Base-by-base conservation (phyloP, 768 basidiomycete species). In the Psilocybe subaeruginosa region DNA sequence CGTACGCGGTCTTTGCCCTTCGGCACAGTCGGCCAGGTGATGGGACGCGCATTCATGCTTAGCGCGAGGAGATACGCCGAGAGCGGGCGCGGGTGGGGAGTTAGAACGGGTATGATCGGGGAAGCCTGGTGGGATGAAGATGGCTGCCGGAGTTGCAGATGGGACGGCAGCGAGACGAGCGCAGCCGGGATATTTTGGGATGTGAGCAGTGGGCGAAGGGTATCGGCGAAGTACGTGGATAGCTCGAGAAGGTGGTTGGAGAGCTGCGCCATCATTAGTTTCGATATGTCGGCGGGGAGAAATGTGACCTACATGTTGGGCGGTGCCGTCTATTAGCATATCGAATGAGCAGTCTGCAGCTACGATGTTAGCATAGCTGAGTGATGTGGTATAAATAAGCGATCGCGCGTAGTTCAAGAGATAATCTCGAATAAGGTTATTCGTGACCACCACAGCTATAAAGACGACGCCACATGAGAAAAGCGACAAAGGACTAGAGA, bases 381-480 rank as follows among this genome's bases (percentile, higher is more conserved):
- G 81, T 0, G 93, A 85, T 0, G 97, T 98, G 2, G 95, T 97
- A 76, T 95, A 98, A 54, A 98, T 92, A 53, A 98, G 79, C 2
- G 94, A 85, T 29, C 96, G 83, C 0, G 95, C 95, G 74, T 96
- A 99, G 72, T 98, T 98, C 65, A 97, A 75, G 19, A 98, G 78
- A 74, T 95, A 97, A 64, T 91, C 85, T 9, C 90, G 87, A 48
- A 97, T 81, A 8, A 92, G 77, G 1, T 82, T 79, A 14, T 79
- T 89, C 14, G 88, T 89, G 39, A 97, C 76, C 4, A 97, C 73
- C 4, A 93, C 92, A 48, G 96, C 96, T 85, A 52, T 8, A 46
- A 31, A 39, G 54, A 27, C 23, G n/a, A 52, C n/a, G 17, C 27
- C 39, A 33, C 12, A 52, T 41, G 33, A 58, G 37, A 57, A 39